Evolutionary conservation across 164 flowering plant genomes (phyloP), one percentile per base, ranked within the genome.

Genomic region (Stephania cephalantha): DNA sequence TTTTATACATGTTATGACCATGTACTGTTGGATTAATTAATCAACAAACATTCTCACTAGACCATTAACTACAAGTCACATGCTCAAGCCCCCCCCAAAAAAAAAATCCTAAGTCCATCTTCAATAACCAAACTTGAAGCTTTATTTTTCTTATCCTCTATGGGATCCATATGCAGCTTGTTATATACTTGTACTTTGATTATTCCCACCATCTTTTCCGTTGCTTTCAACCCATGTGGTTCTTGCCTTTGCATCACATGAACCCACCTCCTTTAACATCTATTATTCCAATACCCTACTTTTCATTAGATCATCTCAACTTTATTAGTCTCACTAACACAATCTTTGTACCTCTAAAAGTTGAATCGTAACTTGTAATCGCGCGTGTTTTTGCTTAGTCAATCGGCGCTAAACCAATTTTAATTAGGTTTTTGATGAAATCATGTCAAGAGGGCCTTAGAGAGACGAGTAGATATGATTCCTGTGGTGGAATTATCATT

Each of bases 241-340:
- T 74, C 79, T 79, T 46, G 12, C 35, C 55, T 65, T 63, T 71
- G 72, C 71, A 78, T 79, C 86, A 83, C 89, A 82, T 85, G 89
- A 84, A 76, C 80, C 82, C 82, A 78, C 82, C 81, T 71, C 77
- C 83, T 82, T 81, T 80, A 35, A 72, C 81, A 80, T 79, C 2
- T 72, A 68, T 79, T 74, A 81, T 79, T 79, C 83, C 64, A 35
- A 4, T 35, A 76, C 46, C 70, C 69, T 72, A 76, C 66, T 71
- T 82, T 81, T 82, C 50, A 61, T 71, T 78, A 61, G 12, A 78
- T 79, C 81, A 77, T 55, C 9, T 30, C 77, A 55, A 25, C 74
- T 55, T 72, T 31, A 53, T 72, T 42, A 69, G 18, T 35, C 15
- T 44, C 71, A 69, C 20, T 69, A 15, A 69, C 46, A 61, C 20